Evolutionary conservation across 169 alveolate species (phyloP).

Genomic region (Amoebophrya sp.): DNA sequence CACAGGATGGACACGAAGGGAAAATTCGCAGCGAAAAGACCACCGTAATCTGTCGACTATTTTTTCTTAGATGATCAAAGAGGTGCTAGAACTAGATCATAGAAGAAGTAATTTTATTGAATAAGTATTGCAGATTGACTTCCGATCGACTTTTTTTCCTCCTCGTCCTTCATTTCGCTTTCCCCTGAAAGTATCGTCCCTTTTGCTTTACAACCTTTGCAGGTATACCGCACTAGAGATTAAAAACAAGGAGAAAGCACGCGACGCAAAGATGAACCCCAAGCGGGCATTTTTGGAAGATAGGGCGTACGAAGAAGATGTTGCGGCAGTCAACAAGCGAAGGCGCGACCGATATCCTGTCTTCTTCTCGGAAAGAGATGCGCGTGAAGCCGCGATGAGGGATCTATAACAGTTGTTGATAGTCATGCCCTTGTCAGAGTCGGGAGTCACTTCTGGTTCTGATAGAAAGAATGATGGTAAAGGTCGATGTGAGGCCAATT

Average conservation of each 20-base stretch:
- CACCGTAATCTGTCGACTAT: background rate
- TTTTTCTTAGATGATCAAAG: background rate
- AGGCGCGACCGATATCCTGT: constrained; percentile 3
- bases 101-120: background rate
- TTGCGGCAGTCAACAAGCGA: background rate
- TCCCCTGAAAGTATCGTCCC: too few species aligned
- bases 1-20: background rate
- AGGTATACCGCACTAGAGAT: background rate
- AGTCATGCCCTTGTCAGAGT: background rate
- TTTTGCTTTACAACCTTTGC: too few species aligned
- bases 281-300: background rate
- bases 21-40: background rate
- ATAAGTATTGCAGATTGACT: background rate
- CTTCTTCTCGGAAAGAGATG: background rate
- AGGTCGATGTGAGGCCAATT: too few species aligned
- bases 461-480: background rate
- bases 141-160: too few species aligned
- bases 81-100: background rate
- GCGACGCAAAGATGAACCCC: background rate
- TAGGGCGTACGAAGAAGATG: background rate
- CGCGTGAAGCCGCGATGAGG: background rate
- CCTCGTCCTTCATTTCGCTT: too few species aligned
- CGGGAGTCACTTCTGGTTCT: background rate
- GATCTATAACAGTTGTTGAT: background rate
- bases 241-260: background rate